Evolutionary conservation across 192 early-diverging fungal species (phyloP).

Genomic region (Lobulomyces angularis): DNA sequence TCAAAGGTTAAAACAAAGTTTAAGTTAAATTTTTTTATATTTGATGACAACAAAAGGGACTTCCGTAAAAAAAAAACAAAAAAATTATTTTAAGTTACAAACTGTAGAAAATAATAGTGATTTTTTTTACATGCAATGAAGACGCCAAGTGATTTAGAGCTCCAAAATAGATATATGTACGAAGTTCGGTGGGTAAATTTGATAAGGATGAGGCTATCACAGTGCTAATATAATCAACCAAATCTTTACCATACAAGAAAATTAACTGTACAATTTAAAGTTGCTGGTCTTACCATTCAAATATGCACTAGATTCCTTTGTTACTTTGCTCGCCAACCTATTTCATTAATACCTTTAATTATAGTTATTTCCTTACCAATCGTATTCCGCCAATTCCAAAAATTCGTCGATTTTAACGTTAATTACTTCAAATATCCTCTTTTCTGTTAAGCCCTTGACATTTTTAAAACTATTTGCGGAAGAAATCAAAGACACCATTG

Average conservation of each 20-base stretch:
- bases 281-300: slow-evolving; percentile 39
- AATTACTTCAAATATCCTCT: slow-evolving; percentile 66
- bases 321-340: slow-evolving; percentile 39
- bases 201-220: slow-evolving; percentile 57
- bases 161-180: slow-evolving; percentile 57
- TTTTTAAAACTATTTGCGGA: slow-evolving; percentile 58
- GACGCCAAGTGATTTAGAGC: slow-evolving; percentile 58
- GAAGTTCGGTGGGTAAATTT: slow-evolving; percentile 53
- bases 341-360: background rate
- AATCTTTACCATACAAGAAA: slow-evolving; percentile 28
- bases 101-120: background rate
- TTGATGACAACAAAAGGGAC: slow-evolving; percentile 11
- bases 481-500: slow-evolving; percentile 43
- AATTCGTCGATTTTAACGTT: slow-evolving; percentile 72
- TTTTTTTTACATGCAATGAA: slow-evolving; percentile 45
- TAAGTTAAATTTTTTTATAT: slow-evolving; percentile 44
- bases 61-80: background rate
- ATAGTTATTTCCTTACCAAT: slow-evolving; percentile 42
- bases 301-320: slow-evolving; percentile 53
- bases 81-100: background rate
- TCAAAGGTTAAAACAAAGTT: slow-evolving; percentile 49
- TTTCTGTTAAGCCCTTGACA: slow-evolving; percentile 56
- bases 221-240: slow-evolving; percentile 54
- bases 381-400: slow-evolving; percentile 69
- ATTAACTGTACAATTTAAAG: background rate